A percentile compares a stretch with the other conserved stretches of the same genome.
phyloP scores from a whole-genome alignment of 2,329 filamentous ascomycete genomes.

The Diplodia mutila region DNA sequence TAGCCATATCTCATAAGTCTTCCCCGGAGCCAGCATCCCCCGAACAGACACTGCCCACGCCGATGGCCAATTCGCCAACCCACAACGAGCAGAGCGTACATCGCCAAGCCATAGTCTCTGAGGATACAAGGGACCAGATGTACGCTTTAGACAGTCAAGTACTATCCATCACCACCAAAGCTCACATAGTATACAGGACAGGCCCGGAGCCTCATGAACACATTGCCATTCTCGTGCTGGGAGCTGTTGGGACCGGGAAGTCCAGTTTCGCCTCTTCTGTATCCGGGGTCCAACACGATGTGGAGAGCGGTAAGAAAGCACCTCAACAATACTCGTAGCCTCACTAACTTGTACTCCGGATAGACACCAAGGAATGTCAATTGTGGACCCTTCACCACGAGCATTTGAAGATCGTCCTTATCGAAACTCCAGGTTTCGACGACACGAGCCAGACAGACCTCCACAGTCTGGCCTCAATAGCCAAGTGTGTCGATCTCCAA shows the following conservation, averaged over 20 bases:
- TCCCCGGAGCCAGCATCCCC: background rate
- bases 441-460: background rate
- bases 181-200: background rate
- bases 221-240: background rate
- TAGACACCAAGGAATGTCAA: background rate
- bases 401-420: background rate
- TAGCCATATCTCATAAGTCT: background rate
- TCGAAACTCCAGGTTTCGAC: background rate
- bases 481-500: conserved; percentile 22
- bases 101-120: background rate
- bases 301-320: background rate
- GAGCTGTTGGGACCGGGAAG: background rate
- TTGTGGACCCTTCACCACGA: background rate
- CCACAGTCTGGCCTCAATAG: background rate
- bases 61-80: background rate
- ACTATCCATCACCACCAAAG: background rate
- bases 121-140: background rate
- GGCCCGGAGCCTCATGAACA: background rate
- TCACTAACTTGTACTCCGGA: background rate
- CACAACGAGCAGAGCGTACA: background rate
- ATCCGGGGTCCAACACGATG: background rate
- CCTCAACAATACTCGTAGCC: background rate
- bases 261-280: background rate
- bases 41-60: too few species aligned
- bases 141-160: background rate